phyloP scores from a whole-genome alignment of 176 grass and related monocot genomes.

The Aegilops bicornis region DNA sequence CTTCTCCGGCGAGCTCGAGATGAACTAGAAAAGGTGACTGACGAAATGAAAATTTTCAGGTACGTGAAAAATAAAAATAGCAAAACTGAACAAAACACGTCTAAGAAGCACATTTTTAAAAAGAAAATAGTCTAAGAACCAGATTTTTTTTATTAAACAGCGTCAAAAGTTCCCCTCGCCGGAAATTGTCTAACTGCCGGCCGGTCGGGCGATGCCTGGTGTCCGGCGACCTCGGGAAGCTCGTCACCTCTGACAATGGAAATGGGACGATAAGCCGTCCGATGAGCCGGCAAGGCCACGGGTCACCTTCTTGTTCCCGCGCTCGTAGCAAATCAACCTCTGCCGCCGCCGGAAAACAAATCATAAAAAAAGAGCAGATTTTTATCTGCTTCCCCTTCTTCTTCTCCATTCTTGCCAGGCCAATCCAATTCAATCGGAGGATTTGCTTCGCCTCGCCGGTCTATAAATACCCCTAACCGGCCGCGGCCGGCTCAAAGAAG shows the following conservation, averaged over 20 bases:
- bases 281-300: not conserved
- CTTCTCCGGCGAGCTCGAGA: too few species aligned
- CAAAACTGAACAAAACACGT: too few species aligned
- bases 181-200: not conserved
- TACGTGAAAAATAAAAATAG: too few species aligned
- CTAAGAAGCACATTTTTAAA: too few species aligned
- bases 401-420: not conserved
- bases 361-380: not conserved
- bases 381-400: not conserved
- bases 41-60: too few species aligned
- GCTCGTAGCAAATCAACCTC: not conserved
- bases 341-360: not conserved
- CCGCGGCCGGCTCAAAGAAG: not conserved
- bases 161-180: not conserved
- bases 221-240: not conserved
- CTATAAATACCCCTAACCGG: not conserved
- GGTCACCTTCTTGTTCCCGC: slow-evolving; percentile 3
- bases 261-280: not conserved
- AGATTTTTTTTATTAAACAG: too few species aligned
- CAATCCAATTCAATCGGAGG: not conserved
- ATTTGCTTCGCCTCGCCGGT: not conserved
- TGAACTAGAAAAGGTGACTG: too few species aligned
- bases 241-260: not conserved
- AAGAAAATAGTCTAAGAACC: not conserved
- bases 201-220: not conserved